Evolutionary conservation across 148 eudicot species (phyloP).

Genomic region (Cornus florida): DNA sequence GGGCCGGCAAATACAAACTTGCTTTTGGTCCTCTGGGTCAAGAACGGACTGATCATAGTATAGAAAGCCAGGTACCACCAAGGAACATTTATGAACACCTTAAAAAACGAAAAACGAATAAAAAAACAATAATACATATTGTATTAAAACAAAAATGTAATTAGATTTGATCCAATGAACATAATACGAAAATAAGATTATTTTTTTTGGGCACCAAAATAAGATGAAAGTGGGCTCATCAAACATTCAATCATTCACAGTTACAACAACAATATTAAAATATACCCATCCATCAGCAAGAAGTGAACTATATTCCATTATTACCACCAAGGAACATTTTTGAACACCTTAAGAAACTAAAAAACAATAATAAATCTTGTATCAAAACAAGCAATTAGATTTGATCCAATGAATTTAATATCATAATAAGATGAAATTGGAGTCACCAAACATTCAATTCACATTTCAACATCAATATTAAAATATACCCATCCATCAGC

Average conservation of each 20-base stretch:
- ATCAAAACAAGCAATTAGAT: conserved; percentile 5
- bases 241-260: background rate
- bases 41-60: conserved; percentile 68
- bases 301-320: background rate
- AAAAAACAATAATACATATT: no score
- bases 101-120: background rate
- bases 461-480: background rate
- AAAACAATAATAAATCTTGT: background rate
- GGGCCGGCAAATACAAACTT: conserved; percentile 89
- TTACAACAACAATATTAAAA: background rate
- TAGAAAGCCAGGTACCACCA: conserved; percentile 89
- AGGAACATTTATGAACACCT: conserved; percentile 87
- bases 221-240: background rate
- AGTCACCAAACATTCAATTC: background rate
- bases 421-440: background rate
- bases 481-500: background rate
- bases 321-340: conserved; percentile 94
- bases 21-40: conserved; percentile 92
- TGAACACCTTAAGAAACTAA: conserved; percentile 46
- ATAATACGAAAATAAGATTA: background rate
- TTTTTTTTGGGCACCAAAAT: background rate
- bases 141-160: background rate
- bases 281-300: background rate
- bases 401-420: background rate
- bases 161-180: background rate